These are phyloP conservation scores for Tulasnella sp. DNA, from an alignment of 768 basidiomycete species.

Conservation along the genomic window DNA sequence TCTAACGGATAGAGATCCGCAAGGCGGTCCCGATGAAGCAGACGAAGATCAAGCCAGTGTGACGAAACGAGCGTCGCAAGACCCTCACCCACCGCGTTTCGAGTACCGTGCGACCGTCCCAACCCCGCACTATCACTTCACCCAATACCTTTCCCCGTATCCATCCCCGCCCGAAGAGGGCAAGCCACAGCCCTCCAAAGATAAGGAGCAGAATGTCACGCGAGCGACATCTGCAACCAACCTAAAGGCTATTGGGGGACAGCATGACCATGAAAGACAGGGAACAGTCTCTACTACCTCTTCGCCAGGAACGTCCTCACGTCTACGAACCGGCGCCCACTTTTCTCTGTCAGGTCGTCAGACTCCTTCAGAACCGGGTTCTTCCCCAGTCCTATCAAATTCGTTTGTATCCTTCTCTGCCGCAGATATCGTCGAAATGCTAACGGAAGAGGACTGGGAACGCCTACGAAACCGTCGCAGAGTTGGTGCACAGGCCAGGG, in stretches of 20 bases:
- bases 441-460: slow-evolving; percentile 94
- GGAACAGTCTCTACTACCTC: slow-evolving; percentile 24
- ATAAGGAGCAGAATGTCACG: not conserved
- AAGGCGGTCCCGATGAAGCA: not conserved
- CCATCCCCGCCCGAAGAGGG: slow-evolving; percentile 28
- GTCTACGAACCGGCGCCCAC: slow-evolving; percentile 14
- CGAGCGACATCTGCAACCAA: not conserved
- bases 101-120: slow-evolving; percentile 23
- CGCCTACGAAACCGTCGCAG: slow-evolving; percentile 61
- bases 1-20: not conserved
- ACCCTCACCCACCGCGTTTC: slow-evolving; percentile 8
- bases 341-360: not conserved
- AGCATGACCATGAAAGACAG: not conserved
- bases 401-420: slow-evolving; percentile 41
- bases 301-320: slow-evolving; percentile 20
- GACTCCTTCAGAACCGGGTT: not conserved
- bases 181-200: no score
- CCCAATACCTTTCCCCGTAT: slow-evolving; percentile 68
- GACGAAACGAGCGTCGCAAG: not conserved
- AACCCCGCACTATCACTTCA: slow-evolving; percentile 65
- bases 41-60: no score
- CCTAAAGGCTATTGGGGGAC: not conserved
- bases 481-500: slow-evolving; percentile 7
- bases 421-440: slow-evolving; percentile 70
- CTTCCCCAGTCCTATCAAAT: not conserved